Base-by-base conservation (phyloP, 306 rosid species). In the Coriaria nepalensis region DNA sequence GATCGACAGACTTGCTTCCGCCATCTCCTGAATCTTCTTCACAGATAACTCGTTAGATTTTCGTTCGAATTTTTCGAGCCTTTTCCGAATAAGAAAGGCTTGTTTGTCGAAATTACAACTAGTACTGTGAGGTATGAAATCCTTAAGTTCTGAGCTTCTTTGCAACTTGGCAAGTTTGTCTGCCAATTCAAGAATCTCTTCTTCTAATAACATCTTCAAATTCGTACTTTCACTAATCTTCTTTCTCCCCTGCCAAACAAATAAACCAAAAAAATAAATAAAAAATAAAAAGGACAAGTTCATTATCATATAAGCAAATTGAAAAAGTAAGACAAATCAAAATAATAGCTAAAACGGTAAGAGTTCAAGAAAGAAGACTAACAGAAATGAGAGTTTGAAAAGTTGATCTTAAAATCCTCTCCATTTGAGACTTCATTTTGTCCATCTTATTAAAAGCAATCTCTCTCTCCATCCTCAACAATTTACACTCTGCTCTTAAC, bases 381-480 rank as follows among this genome's bases (percentile, higher is more conserved):
- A 90, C 98, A 53, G 84, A 84, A 42, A 79, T 69, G 52, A 90
- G 90, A 10, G 87, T 62, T 50, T 61, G 78, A 64, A 85, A 59
- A 43, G 86, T 82, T 13, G 87, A 81, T 75, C 61, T 68, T 13
- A 90, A 71, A 73, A 74, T 65, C n/a, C 60, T 66, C 41, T 77
- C 82, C 75, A 75, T 68, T 62, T 73, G 75, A 6, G 62, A 50
- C 46, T 78, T 74, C 47, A 60, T 63, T 60, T 78, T 74, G 60
- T 75, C 71, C 14, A 79, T 47, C 70, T 79, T 90, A 70, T 75
- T 85, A 8, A 73, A 63, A 0, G 75, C 79, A 63, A 85, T 75
- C 62, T 82, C 92, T 36, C 75, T 90, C 75, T 90, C 95, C 94
- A 90, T 90, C 43, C 92, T 79, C 79, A 90, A 52, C 66, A 90